Evolutionary conservation across 2,329 filamentous ascomycete species (phyloP), one percentile per base, ranked within the genome.

Genomic region (Stromatinia cepivora): DNA sequence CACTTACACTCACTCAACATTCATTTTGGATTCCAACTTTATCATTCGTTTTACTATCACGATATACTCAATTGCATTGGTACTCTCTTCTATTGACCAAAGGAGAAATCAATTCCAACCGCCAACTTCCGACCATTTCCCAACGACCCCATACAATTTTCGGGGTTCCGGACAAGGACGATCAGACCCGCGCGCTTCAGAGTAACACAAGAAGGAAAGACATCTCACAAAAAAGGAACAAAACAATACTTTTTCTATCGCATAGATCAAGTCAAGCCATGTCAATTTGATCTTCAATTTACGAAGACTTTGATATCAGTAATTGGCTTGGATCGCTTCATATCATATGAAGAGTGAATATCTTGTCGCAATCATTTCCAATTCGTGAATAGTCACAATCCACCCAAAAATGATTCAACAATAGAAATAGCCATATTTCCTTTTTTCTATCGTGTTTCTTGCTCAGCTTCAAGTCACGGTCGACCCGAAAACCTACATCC

Each of bases 181-280:
- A 66, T 66, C 64, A 66, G 58, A 66, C 64, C 39, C 53, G 22
- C 53, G 64, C 64, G 64, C 64, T 66, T 66, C 52, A 50, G 31
- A 39, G 17, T 31, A 66, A 57, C 17, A 66, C 28, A 50, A 34
- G 48, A 15, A 25, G 50, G 11, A 45, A 31, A 58, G 39, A 36
- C 52, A 9, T 36, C 52, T 58, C n/a, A 64, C 31, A n/a, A 4
- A 53, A 53, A 28, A 31, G n/a, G 28, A 64, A 28, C 0, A 42
- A 61, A 36, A 36, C 28, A 20, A 52, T n/a, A 3, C 22, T 6
- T 17, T 34, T 25, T 10, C 11, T 25, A 34, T n/a, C 15, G 42
- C 17, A 28, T 45, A 4, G 20, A 17, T 61, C 39, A 46, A 31
- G 0, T 22, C 57, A n/a, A 61, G 25, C 20, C 11, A 48, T 61